phyloP scores from a whole-genome alignment of 2,329 filamentous ascomycete species.

The Fusarium pininemorale region DNA sequence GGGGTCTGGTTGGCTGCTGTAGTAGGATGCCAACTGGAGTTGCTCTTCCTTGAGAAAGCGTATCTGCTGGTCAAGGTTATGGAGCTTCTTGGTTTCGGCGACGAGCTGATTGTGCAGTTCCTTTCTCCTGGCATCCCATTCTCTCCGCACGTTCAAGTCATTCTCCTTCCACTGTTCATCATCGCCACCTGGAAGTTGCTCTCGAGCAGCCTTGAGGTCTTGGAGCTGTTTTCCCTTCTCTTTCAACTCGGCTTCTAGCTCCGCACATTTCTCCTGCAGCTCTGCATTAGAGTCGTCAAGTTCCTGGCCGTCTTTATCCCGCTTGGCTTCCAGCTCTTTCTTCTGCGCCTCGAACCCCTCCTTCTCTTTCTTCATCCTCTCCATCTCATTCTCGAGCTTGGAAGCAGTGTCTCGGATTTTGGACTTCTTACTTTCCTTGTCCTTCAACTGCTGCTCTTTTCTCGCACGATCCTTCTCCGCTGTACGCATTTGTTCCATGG shows the following conservation, averaged over 20 bases:
- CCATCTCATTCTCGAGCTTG: slow-evolving; percentile 72
- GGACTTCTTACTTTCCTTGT: slow-evolving; percentile 73
- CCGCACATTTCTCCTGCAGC: slow-evolving; percentile 70
- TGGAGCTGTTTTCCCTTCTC: slow-evolving; percentile 74
- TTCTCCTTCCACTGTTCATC: slow-evolving; percentile 65
- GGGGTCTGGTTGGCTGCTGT: slow-evolving; percentile 56
- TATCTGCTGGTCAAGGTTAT: slow-evolving; percentile 58
- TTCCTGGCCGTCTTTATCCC: slow-evolving; percentile 60
- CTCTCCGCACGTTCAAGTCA: slow-evolving; percentile 61
- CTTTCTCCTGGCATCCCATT: slow-evolving; percentile 64
- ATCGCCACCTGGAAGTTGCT: slow-evolving; percentile 69
- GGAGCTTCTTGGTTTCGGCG: slow-evolving; percentile 57
- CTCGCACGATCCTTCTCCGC: slow-evolving; percentile 82
- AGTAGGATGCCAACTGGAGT: slow-evolving; percentile 57
- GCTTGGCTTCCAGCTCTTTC: slow-evolving; percentile 59
- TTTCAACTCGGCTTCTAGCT: slow-evolving; percentile 77
- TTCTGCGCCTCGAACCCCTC: slow-evolving; percentile 64
- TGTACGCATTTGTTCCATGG: slow-evolving; percentile 82
- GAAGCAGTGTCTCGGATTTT: slow-evolving; percentile 76
- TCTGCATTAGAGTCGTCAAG: slow-evolving; percentile 65
- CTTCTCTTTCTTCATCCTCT: slow-evolving; percentile 66
- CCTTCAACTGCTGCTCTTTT: slow-evolving; percentile 75
- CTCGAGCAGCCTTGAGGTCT: slow-evolving; percentile 75
- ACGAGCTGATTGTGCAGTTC: slow-evolving; percentile 62
- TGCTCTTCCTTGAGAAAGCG: slow-evolving; percentile 58